Percentiles rank a stretch among this genome's conserved stretches.
Conservation (phyloP, 352 stramenopile species). For the Phytopythium chamaehyphon region DNA sequence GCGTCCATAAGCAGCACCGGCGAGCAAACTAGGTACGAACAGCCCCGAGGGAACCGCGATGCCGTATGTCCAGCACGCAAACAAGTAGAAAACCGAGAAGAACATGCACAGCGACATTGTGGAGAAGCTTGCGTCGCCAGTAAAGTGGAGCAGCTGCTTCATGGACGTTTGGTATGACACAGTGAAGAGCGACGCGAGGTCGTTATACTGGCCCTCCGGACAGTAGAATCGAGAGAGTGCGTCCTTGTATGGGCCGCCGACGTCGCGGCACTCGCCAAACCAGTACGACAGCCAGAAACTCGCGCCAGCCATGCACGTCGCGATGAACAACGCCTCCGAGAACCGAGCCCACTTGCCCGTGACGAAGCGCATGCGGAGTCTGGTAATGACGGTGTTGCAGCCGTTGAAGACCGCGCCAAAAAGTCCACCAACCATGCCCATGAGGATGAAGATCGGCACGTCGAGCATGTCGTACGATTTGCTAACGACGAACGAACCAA, state of each 20-base stretch:
- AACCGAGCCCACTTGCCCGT: slow-evolving; percentile 67
- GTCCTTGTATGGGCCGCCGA: slow-evolving; percentile 76
- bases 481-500: slow-evolving; percentile 60
- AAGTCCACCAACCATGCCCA: slow-evolving; percentile 78
- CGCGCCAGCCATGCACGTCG: slow-evolving; percentile 49
- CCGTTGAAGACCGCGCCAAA: slow-evolving; percentile 84
- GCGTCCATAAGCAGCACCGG: slow-evolving; percentile 93
- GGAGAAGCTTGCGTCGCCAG: slow-evolving; percentile 54
- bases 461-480: slow-evolving; percentile 84
- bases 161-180: slow-evolving; percentile 91
- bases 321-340: slow-evolving; percentile 59
- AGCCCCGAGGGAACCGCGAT: slow-evolving; percentile 95
- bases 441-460: slow-evolving; percentile 84
- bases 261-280: slow-evolving; percentile 59
- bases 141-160: slow-evolving; percentile 94
- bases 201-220: slow-evolving; percentile 94
- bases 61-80: slow-evolving; percentile 94
- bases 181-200: slow-evolving; percentile 95
- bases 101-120: slow-evolving; percentile 93
- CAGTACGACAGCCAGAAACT: slow-evolving; percentile 81
- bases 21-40: slow-evolving; percentile 95
- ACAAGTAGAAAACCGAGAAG: slow-evolving; percentile 92
- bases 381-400: slow-evolving; percentile 78
- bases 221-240: slow-evolving; percentile 95
- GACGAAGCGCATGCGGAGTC: slow-evolving; percentile 62